These are phyloP conservation scores for Phaffomyces opuntiae DNA, from an alignment of 805 yeast species.

Conservation along the genomic window DNA sequence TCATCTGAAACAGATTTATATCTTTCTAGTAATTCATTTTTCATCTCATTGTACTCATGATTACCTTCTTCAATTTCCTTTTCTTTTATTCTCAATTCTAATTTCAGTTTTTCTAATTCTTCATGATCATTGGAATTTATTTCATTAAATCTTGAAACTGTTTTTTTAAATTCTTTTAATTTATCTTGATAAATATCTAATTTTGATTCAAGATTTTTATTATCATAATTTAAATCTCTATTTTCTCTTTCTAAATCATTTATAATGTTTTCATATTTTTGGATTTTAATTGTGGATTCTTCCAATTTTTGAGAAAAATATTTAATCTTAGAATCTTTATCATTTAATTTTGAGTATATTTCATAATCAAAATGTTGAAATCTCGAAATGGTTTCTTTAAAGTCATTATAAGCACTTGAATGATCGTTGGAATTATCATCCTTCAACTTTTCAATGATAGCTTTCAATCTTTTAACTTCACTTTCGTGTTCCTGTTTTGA, in stretches of 20 bases:
- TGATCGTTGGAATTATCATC: neutral
- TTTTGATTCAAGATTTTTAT: conserved; percentile 25
- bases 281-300: conserved; percentile 21
- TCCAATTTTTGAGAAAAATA: conserved; percentile 18
- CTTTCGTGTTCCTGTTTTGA: conserved; percentile 29
- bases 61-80: conserved; percentile 7
- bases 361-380: conserved; percentile 16
- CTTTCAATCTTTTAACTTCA: conserved; percentile 30
- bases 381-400: neutral
- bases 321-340: conserved; percentile 19
- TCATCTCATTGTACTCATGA: conserved; percentile 26
- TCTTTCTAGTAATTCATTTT: conserved; percentile 25
- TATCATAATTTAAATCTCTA: conserved; percentile 25
- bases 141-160: conserved; percentile 12
- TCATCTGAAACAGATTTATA: conserved; percentile 21
- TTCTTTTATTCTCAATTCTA: conserved; percentile 12
- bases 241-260: conserved; percentile 27
- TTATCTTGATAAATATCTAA: conserved; percentile 27
- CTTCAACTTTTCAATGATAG: conserved; percentile 12
- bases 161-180: conserved; percentile 22
- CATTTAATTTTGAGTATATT: conserved; percentile 21
- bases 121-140: conserved; percentile 5
- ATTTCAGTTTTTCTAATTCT: conserved; percentile 9
- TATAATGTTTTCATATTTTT: conserved; percentile 24
- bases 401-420: neutral